phyloP scores from a whole-genome alignment of 441 rosid genomes.

The Croton setiger region DNA sequence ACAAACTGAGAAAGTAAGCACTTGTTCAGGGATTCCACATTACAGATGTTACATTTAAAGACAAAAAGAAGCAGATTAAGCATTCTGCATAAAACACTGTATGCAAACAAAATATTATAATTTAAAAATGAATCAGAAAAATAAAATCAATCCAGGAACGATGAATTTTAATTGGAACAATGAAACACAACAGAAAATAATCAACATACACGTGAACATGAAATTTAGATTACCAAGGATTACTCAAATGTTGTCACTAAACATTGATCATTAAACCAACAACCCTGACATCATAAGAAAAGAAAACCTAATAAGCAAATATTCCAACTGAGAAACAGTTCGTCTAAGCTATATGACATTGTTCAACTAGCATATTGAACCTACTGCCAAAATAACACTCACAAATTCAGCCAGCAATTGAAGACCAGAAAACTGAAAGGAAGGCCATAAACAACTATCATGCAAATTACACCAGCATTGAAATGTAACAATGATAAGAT shows the following conservation, averaged over 20 bases:
- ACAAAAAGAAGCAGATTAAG: neutral
- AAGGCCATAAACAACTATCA: neutral
- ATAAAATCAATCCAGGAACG: slow-evolving; percentile 7
- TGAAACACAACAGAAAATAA: neutral
- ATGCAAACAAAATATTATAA: neutral
- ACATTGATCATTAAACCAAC: neutral
- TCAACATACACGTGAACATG: neutral
- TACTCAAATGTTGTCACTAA: neutral
- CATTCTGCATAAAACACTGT: neutral
- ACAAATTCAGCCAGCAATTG: neutral
- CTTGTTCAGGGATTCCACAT: slow-evolving; percentile 13
- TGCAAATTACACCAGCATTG: neutral
- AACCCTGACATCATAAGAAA: neutral
- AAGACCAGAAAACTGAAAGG: neutral
- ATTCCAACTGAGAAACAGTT: neutral
- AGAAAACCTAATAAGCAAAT: slow-evolving; percentile 5
- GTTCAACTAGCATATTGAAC: neutral
- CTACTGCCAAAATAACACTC: neutral
- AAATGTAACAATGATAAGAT: slow-evolving; percentile 2
- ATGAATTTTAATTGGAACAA: neutral
- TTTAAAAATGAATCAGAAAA: neutral
- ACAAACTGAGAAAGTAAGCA: slow-evolving; percentile 35
- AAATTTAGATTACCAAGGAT: neutral
- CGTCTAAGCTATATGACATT: neutral
- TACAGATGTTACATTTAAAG: neutral